Evolutionary conservation across 2,329 filamentous ascomycete genomes (phyloP), one percentile per base, ranked within the genome.

Genomic region (Aspergillus versicolor): DNA sequence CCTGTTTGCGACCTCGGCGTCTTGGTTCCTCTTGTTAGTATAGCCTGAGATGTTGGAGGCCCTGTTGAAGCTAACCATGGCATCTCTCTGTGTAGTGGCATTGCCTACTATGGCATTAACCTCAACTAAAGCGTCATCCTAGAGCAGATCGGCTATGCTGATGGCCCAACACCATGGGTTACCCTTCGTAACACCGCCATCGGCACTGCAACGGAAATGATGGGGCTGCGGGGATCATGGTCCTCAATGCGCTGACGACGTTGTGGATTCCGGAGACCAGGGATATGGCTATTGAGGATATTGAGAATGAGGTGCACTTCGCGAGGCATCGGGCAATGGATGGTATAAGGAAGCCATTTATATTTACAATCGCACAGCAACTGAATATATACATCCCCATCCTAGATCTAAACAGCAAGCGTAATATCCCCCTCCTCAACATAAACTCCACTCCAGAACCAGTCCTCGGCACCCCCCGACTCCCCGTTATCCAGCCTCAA

Each of bases 381-480:
- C 27, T 30, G 27, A 30, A 40, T 40, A 17, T 12, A 22, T 19
- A 51, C 9, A 11, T 30, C 9, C 8, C 8, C 24, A 27, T 9
- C 24, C 24, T 21, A 4, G 9, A 24, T 9, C 41, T 40, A 56
- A 62, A 81, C 70, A 2, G 58, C 60, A 12, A 72, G 75, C 4
- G 73, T 80, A 34, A 80, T 57, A 1, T 75, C 68, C 3, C 83
- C 85, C 46, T 76, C 80, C 79, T 91, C 88, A 48, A 90, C 80
- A 65, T 89, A 91, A 3, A 89, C 84, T 8, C 88, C 87, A 3
- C 83, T 87, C 75, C 89, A 90, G 70, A 84, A 89, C 77, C 87
- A 86, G 67, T 90, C 87, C 77, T 90, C 88, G 2, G 72, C 38
- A 70, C 90, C 88, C 3, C 73, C 41, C 70, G 75, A 3, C 67